Evolutionary conservation across 2,329 filamentous ascomycete genomes (phyloP).

Genomic region (Talaromyces funiculosus): DNA sequence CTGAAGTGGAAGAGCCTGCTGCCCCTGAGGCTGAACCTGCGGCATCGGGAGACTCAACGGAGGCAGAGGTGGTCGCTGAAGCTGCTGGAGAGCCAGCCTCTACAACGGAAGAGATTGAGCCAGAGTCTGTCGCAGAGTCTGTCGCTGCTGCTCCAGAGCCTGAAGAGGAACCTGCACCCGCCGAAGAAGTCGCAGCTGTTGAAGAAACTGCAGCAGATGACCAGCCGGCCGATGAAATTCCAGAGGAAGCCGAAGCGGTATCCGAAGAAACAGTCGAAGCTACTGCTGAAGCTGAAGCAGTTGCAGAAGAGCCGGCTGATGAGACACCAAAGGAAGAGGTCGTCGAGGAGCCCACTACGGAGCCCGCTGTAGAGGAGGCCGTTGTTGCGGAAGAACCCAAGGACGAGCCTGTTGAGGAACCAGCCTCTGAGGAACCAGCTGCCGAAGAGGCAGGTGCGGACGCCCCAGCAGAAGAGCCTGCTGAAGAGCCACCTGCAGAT

Average conservation of each 20-base stretch:
- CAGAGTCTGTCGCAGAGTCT: slow-evolving; percentile 1
- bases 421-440: neutral
- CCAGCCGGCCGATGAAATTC: neutral
- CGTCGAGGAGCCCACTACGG: slow-evolving; percentile 11
- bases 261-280: neutral
- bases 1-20: neutral
- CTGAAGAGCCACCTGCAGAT: slow-evolving; percentile 16
- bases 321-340: slow-evolving; percentile 15
- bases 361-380: slow-evolving; percentile 18
- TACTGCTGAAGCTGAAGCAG: slow-evolving; percentile 13
- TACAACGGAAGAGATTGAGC: slow-evolving; percentile 1
- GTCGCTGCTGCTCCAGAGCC: neutral
- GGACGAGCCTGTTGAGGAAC: slow-evolving; percentile 7
- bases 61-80: slow-evolving; percentile 6
- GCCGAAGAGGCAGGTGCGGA: slow-evolving; percentile 7
- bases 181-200: slow-evolving; percentile 14
- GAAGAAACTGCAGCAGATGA: slow-evolving; percentile 13
- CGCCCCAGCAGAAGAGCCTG: slow-evolving; percentile 12
- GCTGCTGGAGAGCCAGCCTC: neutral
- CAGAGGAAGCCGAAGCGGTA: neutral
- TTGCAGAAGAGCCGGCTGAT: slow-evolving; percentile 15
- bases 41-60: neutral
- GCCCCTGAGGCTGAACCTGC: neutral
- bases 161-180: neutral
- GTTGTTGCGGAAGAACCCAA: neutral